Base-by-base conservation (phyloP, 768 basidiomycete species). In the Pleurotus cornucopiae region DNA sequence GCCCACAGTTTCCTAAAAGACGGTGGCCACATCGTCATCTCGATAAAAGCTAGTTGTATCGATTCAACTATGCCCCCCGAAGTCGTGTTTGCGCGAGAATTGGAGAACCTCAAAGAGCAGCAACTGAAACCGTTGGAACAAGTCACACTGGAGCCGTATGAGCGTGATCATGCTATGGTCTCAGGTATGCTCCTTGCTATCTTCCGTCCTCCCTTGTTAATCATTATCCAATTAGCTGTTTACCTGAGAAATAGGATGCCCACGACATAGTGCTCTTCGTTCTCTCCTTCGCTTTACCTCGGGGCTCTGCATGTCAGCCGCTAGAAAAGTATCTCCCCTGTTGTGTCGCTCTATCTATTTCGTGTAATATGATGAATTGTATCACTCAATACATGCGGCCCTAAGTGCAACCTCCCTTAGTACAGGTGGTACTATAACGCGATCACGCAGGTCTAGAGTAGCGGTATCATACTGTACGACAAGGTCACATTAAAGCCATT, bases 41-140 rank as follows among this genome's bases (percentile, higher is more conserved):
- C 96, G 54, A 97, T 99, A 82, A 99, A 99, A 78, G 97, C 97
- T 26, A 94, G 90, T 65, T 99, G 97, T 78, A 89, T 99, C 70
- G 97, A 99, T 72, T 98, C 94, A 43, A 98, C 95, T n/a, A 82
- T 82, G 2, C 84, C 92, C 2, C 85, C 97, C 7, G 91, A 93
- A 60, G 86, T 85, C 21, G 88, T 98, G 46, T 99, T 98, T 64
- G 88, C 92, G 1, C 73, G 79, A 38, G 93, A 98, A 73, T 89
- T 98, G 41, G 83, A 93, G 68, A 81, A 74, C 60, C 76, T 98
- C 65, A 85, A 88, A 69, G 77, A 80, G 46, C 79, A 77, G 66
- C 86, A 84, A 63, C 86, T 99, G 75, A 98, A 94, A 77, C 94
- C 97, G 12, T 76, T 94, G 48, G 94, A 98, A 68, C 96, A 98